Evolutionary conservation across 2,329 filamentous ascomycete species (phyloP), one percentile per base, ranked within the genome.

Genomic region (Sordariomycetes sp.): DNA sequence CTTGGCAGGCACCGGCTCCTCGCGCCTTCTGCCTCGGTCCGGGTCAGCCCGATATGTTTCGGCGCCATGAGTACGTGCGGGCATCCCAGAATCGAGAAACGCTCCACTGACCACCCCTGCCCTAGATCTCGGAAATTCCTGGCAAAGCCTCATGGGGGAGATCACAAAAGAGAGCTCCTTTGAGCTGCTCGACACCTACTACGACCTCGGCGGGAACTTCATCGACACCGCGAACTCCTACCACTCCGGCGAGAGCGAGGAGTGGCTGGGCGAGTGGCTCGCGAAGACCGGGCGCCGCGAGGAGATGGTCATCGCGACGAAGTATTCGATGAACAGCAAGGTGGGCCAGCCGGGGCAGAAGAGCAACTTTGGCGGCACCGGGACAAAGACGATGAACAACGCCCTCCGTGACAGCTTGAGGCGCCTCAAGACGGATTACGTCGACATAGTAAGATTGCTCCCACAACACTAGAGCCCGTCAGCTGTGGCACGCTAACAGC

Each of bases 221-320:
- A 81, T 86, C 64, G 82, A 86, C 65, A 85, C 80, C 0, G 63
- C 76, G 35, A 77, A 73, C 66, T 72, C 72, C 61, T 81, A 81
- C 64, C 74, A 80, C 61, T 60, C 71, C 54, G 77, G 76, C 58
- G 70, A 81, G 60, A 80, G 77, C 0, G 79, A 81, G 59, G 63
- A 61, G n/a, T 77, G 75, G 72, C 64, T 81, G 37, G 79, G 79
- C 8, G 76, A 80, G 60, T 81, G 77, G 76, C 74, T 80, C 71
- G 59, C 65, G 1, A 48, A 62, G 3, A 70, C 73, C 14, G 65
- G 69, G 10, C 74, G 74, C 59, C 71, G 80, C 2, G 76, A 79
- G 61, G 67, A 76, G 57, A 70, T 79, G 58, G 74, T 80, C 12
- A 63, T 79, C 18, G 75, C 76, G 0, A 78, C 75, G 51, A 80